phyloP scores from a whole-genome alignment of 345 rosid genomes.

The Salix suchowensis region DNA sequence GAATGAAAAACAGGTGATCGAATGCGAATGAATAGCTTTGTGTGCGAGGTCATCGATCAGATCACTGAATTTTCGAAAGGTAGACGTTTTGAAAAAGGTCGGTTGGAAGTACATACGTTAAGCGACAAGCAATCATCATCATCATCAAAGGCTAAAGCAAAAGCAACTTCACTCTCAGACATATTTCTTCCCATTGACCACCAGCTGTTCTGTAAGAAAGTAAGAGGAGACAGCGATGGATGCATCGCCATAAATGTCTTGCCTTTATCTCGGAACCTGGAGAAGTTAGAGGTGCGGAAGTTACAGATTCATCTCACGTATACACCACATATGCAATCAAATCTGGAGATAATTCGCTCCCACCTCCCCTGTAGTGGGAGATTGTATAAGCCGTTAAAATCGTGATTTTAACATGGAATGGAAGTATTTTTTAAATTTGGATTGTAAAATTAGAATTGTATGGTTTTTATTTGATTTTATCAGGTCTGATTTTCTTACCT shows the following conservation, averaged over 20 bases:
- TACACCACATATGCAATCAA: no score
- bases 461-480: no score
- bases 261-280: no score
- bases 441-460: no score
- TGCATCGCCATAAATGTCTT: not conserved
- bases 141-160: not conserved
- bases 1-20: not conserved
- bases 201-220: not conserved
- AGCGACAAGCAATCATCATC: slow-evolving; percentile 1
- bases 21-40: not conserved
- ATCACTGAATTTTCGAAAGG: not conserved
- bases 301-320: no score
- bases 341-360: no score
- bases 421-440: no score
- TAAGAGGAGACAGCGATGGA: not conserved
- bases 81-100: not conserved
- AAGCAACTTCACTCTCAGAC: not conserved
- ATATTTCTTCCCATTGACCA: not conserved
- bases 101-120: not conserved
- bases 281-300: no score
- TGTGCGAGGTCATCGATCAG: not conserved
- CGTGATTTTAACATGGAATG: no score
- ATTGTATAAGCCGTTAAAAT: no score
- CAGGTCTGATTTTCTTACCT: no score
- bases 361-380: no score